These are phyloP conservation scores for Salix suchowensis DNA, from an alignment of 345 rosid genomes.

Conservation along the genomic window DNA sequence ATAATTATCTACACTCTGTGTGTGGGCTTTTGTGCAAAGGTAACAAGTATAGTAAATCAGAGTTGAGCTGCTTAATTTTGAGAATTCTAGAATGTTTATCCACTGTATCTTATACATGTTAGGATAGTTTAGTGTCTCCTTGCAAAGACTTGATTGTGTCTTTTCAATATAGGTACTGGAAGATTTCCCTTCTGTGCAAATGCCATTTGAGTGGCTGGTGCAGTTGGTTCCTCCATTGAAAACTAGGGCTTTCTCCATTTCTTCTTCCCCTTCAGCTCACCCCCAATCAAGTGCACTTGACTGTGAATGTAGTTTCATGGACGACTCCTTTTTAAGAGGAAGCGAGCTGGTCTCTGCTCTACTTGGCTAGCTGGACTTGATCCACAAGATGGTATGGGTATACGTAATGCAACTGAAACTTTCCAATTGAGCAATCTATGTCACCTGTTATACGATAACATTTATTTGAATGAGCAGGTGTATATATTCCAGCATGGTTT, in stretches of 20 bases:
- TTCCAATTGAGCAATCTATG: neutral
- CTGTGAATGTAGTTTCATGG: conserved; percentile 78
- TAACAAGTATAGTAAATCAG: neutral
- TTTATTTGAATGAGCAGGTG: conserved; percentile 34
- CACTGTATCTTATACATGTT: neutral
- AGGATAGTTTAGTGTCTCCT: neutral
- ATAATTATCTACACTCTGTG: neutral
- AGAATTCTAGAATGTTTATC: neutral
- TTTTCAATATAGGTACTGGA: conserved; percentile 57
- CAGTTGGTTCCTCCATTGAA: conserved; percentile 83
- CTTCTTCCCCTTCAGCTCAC: conserved; percentile 79
- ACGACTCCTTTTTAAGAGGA: conserved; percentile 82
- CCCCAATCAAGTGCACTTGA: conserved; percentile 84
- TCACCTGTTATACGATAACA: neutral
- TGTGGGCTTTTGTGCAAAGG: neutral
- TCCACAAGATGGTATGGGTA: conserved; percentile 52
- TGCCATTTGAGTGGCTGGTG: conserved; percentile 94
- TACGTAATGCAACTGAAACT: neutral
- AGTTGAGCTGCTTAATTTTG: neutral
- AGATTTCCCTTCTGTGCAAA: conserved; percentile 89
- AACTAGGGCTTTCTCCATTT: conserved; percentile 81
- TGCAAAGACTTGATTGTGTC: conserved; percentile 1
- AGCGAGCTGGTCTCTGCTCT: conserved; percentile 77
- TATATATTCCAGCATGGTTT: conserved; percentile 70
- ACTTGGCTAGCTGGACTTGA: conserved; percentile 76